Base-by-base conservation (phyloP, 2,329 filamentous ascomycete species). In the Sporothrix schenckii region DNA sequence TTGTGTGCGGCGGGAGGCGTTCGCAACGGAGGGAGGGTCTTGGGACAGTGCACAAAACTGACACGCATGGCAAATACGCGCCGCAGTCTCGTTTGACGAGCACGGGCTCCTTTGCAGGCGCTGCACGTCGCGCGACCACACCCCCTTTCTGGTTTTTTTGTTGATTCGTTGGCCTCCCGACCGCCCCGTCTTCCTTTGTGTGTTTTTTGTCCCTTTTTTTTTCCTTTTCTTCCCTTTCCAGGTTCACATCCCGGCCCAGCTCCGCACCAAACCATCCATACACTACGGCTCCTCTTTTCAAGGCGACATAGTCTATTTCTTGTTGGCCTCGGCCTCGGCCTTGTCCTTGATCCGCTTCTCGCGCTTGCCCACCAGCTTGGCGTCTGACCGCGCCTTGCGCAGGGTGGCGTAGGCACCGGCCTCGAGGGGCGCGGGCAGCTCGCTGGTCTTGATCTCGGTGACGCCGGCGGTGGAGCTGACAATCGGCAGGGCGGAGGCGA, bases 341-440 rank as follows among this genome's bases (percentile, higher is more conserved):
- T 91, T 94, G 79, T 92, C 92, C 88, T 91, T 92, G 78, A 87
- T 90, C 80, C 95, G 91, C 93, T 98, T 98, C 88, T 96, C 94
- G 82, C 93, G 90, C 80, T 87, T 87, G 84, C 95, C 95, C 75
- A 87, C 83, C 80, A 91, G 86, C 82, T 94, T 91, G 79, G 91
- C 89, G 80, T 96, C 92, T 82, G 89, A 89, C 84, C 95, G 91
- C 77, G 92, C 89, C 77, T 91, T 86, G 83, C 95, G 92, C 81
- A 99, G 89, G 80, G 89, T 91, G 81, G 87, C 86, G 90, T 92
- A 98, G 75, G 94, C 95, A 67, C 73, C 73, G 83, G 90, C 91
- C 83, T 93, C 91, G 85, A 94, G 91, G 74, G 88, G 82, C 82
- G 90, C 86, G 82, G 91, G 89, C 78, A 97, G 82, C 76, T 93